Conservation (phyloP, 1,284 basidiomycete species). For the Mixia osmundae region DNA sequence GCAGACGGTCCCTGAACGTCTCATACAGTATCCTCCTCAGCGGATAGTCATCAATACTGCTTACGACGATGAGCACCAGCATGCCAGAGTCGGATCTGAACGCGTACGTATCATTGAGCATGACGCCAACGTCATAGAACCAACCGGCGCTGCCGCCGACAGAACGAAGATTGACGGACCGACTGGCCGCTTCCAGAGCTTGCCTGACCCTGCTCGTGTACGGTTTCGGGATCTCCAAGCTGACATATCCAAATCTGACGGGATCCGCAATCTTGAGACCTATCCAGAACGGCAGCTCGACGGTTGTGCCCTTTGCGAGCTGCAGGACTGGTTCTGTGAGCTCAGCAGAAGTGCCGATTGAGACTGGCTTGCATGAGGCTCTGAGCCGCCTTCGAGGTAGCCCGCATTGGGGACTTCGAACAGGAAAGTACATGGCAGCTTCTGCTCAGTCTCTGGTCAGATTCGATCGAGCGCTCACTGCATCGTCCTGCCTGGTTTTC, state of each 20-base stretch:
- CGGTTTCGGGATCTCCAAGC: slow-evolving; percentile 13
- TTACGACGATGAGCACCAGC: too few species aligned
- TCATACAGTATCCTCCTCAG: slow-evolving; percentile 12
- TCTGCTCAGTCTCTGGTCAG: slow-evolving; percentile 7
- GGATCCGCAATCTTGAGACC: slow-evolving; percentile 10
- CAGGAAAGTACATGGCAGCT: slow-evolving; percentile 16
- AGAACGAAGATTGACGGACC: slow-evolving; percentile 17
- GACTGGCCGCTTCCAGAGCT: slow-evolving; percentile 16
- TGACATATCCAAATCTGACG: slow-evolving; percentile 1
- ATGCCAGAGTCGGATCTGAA: background rate
- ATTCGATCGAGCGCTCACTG: background rate
- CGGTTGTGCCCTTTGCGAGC: slow-evolving; percentile 13
- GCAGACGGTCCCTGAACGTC: slow-evolving; percentile 14
- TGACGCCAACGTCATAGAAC: slow-evolving; percentile 16
- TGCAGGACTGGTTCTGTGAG: slow-evolving; percentile 3
- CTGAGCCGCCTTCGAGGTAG: slow-evolving; percentile 18
- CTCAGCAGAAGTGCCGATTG: background rate
- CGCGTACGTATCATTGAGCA: slow-evolving; percentile 11
- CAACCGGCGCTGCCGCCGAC: slow-evolving; percentile 16
- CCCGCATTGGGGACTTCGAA: slow-evolving; percentile 17
- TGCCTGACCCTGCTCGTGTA: slow-evolving; percentile 17
- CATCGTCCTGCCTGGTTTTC: background rate
- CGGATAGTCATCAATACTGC: slow-evolving; percentile 15
- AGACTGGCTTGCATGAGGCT: slow-evolving; percentile 15
- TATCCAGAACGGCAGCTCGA: slow-evolving; percentile 20